These are phyloP conservation scores for Penicillium sumatraense DNA, from an alignment of 2,329 filamentous ascomycete species.

Conservation along the genomic window DNA sequence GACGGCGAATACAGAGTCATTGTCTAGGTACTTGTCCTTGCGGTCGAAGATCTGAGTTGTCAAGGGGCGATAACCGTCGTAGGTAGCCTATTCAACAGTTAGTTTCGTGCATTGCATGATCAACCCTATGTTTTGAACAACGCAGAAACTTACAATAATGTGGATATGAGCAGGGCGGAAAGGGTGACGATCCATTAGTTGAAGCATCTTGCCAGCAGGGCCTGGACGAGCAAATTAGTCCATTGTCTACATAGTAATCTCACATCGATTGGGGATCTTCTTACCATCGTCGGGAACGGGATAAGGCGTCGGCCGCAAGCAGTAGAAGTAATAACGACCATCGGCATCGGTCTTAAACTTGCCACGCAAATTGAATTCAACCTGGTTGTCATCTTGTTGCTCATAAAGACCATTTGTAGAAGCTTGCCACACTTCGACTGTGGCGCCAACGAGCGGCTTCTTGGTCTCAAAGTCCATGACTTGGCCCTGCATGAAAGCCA, in stretches of 20 bases:
- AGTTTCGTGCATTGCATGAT: neutral
- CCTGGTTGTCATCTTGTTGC: conserved; percentile 73
- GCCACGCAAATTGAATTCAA: conserved; percentile 75
- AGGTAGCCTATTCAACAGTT: conserved; percentile 49
- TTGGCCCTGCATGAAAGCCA: conserved; percentile 68
- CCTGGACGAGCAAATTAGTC: conserved; percentile 37
- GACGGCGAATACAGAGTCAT: conserved; percentile 64
- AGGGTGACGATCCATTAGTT: conserved; percentile 64
- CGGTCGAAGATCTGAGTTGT: conserved; percentile 79
- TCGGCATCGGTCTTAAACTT: conserved; percentile 70
- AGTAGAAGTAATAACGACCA: conserved; percentile 67
- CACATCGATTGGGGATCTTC: conserved; percentile 6
- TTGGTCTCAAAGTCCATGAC: conserved; percentile 64
- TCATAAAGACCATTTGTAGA: conserved; percentile 74
- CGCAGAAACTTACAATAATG: conserved; percentile 54
- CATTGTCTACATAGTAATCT: neutral
- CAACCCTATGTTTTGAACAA: neutral
- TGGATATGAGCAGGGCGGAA: conserved; percentile 69
- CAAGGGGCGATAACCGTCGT: conserved; percentile 67
- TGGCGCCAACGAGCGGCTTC: conserved; percentile 66
- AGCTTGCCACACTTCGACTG: conserved; percentile 80
- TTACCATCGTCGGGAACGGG: conserved; percentile 59
- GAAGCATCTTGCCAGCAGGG: conserved; percentile 62
- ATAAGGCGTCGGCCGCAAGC: conserved; percentile 63
- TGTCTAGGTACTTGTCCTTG: conserved; percentile 64